Base-by-base conservation (phyloP, 345 rosid species). In the Acer negundo region DNA sequence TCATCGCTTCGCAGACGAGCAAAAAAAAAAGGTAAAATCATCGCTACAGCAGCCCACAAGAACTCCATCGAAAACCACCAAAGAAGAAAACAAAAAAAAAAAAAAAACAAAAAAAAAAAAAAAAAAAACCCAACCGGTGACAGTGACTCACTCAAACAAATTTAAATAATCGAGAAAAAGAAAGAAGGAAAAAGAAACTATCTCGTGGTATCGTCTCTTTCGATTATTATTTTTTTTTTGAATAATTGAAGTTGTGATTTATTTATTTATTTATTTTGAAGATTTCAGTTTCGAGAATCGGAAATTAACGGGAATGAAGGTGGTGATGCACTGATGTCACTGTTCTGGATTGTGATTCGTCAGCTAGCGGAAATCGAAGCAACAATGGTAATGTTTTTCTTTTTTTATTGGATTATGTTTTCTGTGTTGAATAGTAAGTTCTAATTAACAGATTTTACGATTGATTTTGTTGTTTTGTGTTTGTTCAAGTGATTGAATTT, bases 341-440 rank as follows among this genome's bases (percentile, higher is more conserved):
- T 81, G 75, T 86, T 89, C 81, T 87, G 88, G 85, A 67, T 81
- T 86, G 90, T 80, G 55, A 76, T 87, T 80, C 86, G 89, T 84
- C 88, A 82, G 74, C 83, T 87, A 72, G 91, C 83, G 55, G 91
- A 89, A 51, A 86, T 86, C 75, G 87, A 88, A 66, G 89, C 85
- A 26, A 89, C 85, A 26, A 89, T 91, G 93, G 93, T 91, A 85
- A 68, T 58, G 15, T 44, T 23, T 9, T 19, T 16, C 10, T 17
- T 46, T 19, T 16, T n/a, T 42, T 42, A 42, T 42, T 46, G 12
- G 49, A 46, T 46, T 46, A 46, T 46, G 13, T 47, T 49, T 47
- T 47, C 11, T 7, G 19, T 16, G 19, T 15, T 59, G 63, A 59
- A 10, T 20, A 59, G 11, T 19, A 46, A 1, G 13, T 46, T 46